phyloP scores from a whole-genome alignment of 176 grass and related monocot species.

The Rhynchospora breviuscula region DNA sequence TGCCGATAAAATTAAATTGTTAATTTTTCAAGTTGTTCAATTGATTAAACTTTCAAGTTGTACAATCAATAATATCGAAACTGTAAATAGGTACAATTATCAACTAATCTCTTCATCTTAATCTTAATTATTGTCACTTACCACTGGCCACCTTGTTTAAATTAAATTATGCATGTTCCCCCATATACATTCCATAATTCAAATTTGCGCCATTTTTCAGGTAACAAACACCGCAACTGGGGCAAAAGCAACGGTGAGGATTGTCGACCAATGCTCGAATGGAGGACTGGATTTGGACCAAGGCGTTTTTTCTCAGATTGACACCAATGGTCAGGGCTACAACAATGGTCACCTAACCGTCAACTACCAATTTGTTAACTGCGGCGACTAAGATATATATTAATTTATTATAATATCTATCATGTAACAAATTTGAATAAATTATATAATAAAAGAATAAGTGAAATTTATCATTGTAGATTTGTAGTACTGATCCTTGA shows the following conservation, averaged over 20 bases:
- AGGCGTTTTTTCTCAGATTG: slow-evolving; percentile 52
- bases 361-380: slow-evolving; percentile 48
- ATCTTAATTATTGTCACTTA: background rate
- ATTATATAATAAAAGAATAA: too few species aligned
- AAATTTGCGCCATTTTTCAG: background rate
- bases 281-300: slow-evolving; percentile 61
- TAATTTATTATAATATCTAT: background rate
- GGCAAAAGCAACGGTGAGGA: slow-evolving; percentile 18
- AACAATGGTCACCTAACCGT: slow-evolving; percentile 39
- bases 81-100: too few species aligned
- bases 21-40: too few species aligned
- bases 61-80: too few species aligned
- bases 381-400: slow-evolving; percentile 9
- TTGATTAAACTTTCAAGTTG: too few species aligned
- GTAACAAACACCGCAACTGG: slow-evolving; percentile 52
- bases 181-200: background rate
- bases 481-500: too few species aligned
- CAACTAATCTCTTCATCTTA: background rate
- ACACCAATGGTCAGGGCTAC: slow-evolving; percentile 34
- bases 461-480: too few species aligned
- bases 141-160: too few species aligned
- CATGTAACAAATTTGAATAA: background rate
- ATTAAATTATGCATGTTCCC: background rate
- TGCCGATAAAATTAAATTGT: too few species aligned
- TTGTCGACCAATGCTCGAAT: slow-evolving; percentile 67